Evolutionary conservation across 495 filamentous ascomycete species (phyloP).

Genomic region (Barbatosphaeria neglecta): DNA sequence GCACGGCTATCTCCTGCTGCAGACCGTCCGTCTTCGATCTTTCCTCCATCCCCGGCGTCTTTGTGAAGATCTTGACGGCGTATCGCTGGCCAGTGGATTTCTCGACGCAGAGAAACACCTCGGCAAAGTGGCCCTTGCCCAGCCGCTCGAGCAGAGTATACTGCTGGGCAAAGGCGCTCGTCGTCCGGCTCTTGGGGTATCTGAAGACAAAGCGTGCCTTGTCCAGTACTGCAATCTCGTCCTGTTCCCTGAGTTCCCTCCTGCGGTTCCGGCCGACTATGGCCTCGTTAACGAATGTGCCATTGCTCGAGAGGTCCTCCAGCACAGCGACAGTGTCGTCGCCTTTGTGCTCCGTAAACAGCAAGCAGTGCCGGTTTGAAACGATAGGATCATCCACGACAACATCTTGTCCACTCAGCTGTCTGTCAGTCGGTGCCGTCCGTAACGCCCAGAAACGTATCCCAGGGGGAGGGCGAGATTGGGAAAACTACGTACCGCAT

Average conservation of each 20-base stretch:
- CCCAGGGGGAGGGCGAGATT: too few relatives aligned
- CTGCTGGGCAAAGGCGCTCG: constrained; percentile 72
- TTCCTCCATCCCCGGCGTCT: constrained; percentile 64
- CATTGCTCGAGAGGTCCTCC: constrained; percentile 92
- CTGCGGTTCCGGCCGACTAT: constrained; percentile 85
- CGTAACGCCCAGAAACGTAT: too few relatives aligned
- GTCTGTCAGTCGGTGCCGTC: not conserved
- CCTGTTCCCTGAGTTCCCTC: constrained; percentile 73
- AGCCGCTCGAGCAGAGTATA: constrained; percentile 77
- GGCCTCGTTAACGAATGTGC: constrained; percentile 89
- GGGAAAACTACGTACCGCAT: constrained; percentile 65
- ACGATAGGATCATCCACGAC: constrained; percentile 68
- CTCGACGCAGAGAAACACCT: constrained; percentile 84
- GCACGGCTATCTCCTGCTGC: constrained; percentile 88
- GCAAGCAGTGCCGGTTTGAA: constrained; percentile 88
- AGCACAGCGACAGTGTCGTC: constrained; percentile 71
- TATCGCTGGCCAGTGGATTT: constrained; percentile 70
- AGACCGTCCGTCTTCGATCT: constrained; percentile 70
- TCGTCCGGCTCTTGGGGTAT: constrained; percentile 65
- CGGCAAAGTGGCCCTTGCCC: constrained; percentile 94
- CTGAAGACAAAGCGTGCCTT: constrained; percentile 80
- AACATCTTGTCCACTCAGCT: constrained; percentile 46
- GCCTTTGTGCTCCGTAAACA: constrained; percentile 79
- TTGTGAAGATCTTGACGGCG: constrained; percentile 92
- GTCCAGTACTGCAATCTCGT: constrained; percentile 78